Evolutionary conservation across 352 stramenopile genomes (phyloP).

Genomic region (Phytophthora tubulina): DNA sequence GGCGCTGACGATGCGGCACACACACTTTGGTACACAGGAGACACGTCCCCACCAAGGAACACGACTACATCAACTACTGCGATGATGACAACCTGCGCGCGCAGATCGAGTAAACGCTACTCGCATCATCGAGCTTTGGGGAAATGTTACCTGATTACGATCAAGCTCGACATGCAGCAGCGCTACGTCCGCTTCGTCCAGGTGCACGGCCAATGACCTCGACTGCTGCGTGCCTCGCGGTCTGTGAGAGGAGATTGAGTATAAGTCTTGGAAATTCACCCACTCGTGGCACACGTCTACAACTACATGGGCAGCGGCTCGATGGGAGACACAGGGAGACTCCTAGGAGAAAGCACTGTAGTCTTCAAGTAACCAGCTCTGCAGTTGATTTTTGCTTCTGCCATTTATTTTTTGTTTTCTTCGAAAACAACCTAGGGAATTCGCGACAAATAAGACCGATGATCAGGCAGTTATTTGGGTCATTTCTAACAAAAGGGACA

Average conservation of each 20-base stretch:
- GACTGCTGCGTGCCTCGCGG: not conserved
- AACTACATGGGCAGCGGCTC: not conserved
- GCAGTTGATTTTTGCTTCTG: not conserved
- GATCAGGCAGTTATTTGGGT: not conserved
- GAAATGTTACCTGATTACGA: not conserved
- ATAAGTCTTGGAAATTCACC: not conserved
- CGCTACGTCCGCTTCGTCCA: not conserved
- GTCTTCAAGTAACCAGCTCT: not conserved
- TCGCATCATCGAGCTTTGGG: slow-evolving; percentile 6
- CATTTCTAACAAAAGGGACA: not conserved
- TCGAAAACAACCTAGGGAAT: not conserved
- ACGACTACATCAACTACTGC: slow-evolving; percentile 1
- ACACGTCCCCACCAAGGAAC: slow-evolving; percentile 4
- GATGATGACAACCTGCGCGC: not conserved
- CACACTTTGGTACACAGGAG: slow-evolving; percentile 10
- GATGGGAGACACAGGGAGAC: too few species aligned
- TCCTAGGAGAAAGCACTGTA: not conserved
- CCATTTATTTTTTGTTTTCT: not conserved
- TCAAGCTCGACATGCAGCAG: not conserved
- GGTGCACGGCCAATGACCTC: not conserved
- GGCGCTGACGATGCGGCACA: slow-evolving; percentile 5
- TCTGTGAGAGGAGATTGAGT: not conserved
- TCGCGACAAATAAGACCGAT: not conserved
- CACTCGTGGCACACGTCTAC: not conserved
- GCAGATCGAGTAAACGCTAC: slow-evolving; percentile 6